Conservation (phyloP, 495 filamentous ascomycete species). For the Xylaria sp. region DNA sequence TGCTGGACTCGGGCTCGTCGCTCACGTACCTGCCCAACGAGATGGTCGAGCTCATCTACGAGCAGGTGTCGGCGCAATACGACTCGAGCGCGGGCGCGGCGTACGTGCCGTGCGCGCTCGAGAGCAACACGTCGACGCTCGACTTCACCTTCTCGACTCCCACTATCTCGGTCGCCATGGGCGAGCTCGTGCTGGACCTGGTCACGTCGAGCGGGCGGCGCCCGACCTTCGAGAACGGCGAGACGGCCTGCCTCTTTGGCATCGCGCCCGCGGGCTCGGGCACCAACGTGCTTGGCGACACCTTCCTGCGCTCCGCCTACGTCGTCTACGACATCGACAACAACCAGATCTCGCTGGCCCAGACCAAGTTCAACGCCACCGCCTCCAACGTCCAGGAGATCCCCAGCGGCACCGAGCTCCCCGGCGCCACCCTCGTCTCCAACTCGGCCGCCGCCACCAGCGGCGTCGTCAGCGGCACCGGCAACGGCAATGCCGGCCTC, state of each 20-base stretch:
- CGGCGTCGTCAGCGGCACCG: constrained; percentile 38
- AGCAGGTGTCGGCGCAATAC: constrained; percentile 69
- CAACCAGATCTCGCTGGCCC: constrained; percentile 86
- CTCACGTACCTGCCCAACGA: constrained; percentile 83
- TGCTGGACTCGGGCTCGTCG: constrained; percentile 93
- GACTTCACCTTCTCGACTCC: constrained; percentile 73
- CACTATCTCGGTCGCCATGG: constrained; percentile 73
- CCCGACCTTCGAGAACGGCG: constrained; percentile 67
- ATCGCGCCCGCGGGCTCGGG: constrained; percentile 72
- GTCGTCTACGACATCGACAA: constrained; percentile 90
- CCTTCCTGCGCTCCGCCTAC: constrained; percentile 90
- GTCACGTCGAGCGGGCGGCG: constrained; percentile 53
- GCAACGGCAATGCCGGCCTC: constrained; percentile 33
- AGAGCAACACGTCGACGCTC: constrained; percentile 62
- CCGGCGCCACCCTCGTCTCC: constrained; percentile 70
- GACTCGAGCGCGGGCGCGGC: constrained; percentile 61
- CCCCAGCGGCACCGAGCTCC: constrained; percentile 68
- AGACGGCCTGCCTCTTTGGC: constrained; percentile 73
- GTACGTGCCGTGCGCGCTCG: constrained; percentile 76
- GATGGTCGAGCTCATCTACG: constrained; percentile 68
- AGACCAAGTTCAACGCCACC: constrained; percentile 82
- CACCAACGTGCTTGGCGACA: constrained; percentile 83
- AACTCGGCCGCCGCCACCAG: constrained; percentile 66
- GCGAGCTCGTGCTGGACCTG: constrained; percentile 78
- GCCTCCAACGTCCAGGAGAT: constrained; percentile 74